These are phyloP conservation scores for Suillus sp. DNA, from an alignment of 768 basidiomycete genomes.

Conservation along the genomic window DNA sequence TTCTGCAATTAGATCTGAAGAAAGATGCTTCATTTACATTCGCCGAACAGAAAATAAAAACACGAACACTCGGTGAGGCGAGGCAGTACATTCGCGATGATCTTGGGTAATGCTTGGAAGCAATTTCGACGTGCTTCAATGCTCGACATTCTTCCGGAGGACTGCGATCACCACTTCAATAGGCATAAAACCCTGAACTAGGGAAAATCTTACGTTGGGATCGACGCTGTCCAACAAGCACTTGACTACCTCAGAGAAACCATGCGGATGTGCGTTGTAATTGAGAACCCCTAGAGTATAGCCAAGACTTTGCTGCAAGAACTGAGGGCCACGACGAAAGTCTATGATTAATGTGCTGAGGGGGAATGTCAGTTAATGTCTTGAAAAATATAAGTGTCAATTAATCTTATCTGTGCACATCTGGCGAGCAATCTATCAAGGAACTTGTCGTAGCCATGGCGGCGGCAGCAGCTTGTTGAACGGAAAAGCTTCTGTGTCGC, in stretches of 20 bases:
- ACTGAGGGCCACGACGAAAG: conserved; percentile 50
- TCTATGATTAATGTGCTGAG: conserved; percentile 64
- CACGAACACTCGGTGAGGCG: conserved; percentile 48
- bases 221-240: conserved; percentile 65
- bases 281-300: conserved; percentile 68
- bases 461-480: conserved; percentile 77
- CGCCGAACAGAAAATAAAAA: conserved; percentile 17
- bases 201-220: conserved; percentile 45
- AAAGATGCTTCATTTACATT: conserved; percentile 14
- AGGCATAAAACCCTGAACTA: conserved; percentile 19
- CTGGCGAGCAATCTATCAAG: conserved; percentile 61
- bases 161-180: conserved; percentile 30
- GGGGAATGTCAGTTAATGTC: conserved; percentile 21
- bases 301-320: conserved; percentile 73
- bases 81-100: conserved; percentile 47
- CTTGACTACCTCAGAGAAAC: conserved; percentile 52
- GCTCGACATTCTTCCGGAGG: conserved; percentile 40
- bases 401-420: conserved; percentile 73
- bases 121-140: conserved; percentile 65
- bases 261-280: conserved; percentile 58
- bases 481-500: conserved; percentile 60
- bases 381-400: conserved; percentile 16
- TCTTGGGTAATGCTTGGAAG: conserved; percentile 45
- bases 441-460: conserved; percentile 72
- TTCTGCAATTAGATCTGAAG: conserved; percentile 50